Percentiles rank a stretch among this genome's conserved stretches.
These are phyloP conservation scores for Ambrosiella beaveri DNA, from an alignment of 2,329 filamentous ascomycete species.

Conservation along the genomic window DNA sequence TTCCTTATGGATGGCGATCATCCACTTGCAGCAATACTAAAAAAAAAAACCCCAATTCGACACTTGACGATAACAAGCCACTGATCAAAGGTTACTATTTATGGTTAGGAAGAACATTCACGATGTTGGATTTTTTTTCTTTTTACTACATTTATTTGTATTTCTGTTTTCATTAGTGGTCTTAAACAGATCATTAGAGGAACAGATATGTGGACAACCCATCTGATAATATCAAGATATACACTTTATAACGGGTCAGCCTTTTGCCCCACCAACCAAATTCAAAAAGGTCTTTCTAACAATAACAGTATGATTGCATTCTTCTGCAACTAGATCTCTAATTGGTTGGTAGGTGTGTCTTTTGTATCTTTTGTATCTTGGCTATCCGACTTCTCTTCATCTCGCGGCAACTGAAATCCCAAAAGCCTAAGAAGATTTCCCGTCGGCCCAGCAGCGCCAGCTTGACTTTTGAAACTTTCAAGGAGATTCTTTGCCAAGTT, in stretches of 20 bases:
- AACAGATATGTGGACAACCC: background rate
- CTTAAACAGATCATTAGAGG: background rate
- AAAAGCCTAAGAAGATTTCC: conserved; percentile 77
- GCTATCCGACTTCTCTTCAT: conserved; percentile 38
- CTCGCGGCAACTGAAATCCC: conserved; percentile 64
- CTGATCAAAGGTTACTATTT: no score
- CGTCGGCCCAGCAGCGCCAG: conserved; percentile 66
- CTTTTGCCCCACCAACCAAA: background rate
- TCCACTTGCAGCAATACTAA: no score
- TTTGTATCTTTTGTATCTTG: conserved; percentile 10
- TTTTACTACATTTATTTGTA: no score
- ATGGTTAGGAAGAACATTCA: no score
- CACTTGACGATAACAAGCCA: no score
- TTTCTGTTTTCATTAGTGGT: no score
- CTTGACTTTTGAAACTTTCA: conserved; percentile 84
- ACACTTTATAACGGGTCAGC: background rate
- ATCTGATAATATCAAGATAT: background rate
- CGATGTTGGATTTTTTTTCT: no score
- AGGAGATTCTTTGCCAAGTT: conserved; percentile 81
- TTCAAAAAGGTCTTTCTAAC: background rate
- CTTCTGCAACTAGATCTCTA: background rate
- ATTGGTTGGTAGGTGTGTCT: background rate
- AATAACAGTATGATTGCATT: background rate
- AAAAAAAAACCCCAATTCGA: no score
- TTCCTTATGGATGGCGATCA: no score